A percentile compares a stretch with the other conserved stretches of the same genome.
These are phyloP conservation scores for Fusarium sp. DNA, from an alignment of 2,329 filamentous ascomycete genomes.

Conservation along the genomic window DNA sequence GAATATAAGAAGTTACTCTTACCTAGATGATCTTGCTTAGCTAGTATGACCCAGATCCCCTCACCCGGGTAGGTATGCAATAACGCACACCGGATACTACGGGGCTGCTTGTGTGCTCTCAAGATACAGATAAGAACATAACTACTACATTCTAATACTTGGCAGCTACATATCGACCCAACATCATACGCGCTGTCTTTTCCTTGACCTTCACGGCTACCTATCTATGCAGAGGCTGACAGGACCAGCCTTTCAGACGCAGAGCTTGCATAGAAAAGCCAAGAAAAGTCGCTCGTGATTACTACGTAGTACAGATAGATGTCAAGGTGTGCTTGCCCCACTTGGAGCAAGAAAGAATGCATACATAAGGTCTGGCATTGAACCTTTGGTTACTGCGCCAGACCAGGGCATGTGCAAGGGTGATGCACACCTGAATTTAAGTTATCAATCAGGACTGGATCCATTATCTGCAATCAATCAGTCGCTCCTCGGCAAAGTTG, in stretches of 20 bases:
- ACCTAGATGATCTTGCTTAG: too few species aligned
- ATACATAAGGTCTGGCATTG: background rate
- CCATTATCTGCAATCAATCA: conserved; percentile 39
- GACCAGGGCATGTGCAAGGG: conserved; percentile 25
- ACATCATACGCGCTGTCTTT: background rate
- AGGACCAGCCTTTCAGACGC: background rate
- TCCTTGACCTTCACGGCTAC: background rate
- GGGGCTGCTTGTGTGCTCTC: background rate
- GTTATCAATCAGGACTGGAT: conserved; percentile 47
- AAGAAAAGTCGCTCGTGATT: background rate
- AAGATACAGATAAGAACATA: background rate
- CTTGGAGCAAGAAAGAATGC: conserved; percentile 12
- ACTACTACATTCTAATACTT: background rate
- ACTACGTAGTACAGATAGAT: background rate
- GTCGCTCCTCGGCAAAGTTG: conserved; percentile 1
- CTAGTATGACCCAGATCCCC: too few species aligned
- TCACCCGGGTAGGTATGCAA: too few species aligned
- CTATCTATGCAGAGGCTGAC: background rate
- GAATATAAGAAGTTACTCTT: too few species aligned
- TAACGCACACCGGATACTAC: background rate
- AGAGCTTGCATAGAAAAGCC: background rate
- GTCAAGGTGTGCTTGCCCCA: conserved; percentile 3
- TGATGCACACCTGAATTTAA: conserved; percentile 29
- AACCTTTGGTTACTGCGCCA: background rate
- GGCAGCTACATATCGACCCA: background rate